Percentiles rank a stretch among this genome's conserved stretches.
These are phyloP conservation scores for Eimeria sp. DNA, from an alignment of 169 alveolate species.

Conservation along the genomic window DNA sequence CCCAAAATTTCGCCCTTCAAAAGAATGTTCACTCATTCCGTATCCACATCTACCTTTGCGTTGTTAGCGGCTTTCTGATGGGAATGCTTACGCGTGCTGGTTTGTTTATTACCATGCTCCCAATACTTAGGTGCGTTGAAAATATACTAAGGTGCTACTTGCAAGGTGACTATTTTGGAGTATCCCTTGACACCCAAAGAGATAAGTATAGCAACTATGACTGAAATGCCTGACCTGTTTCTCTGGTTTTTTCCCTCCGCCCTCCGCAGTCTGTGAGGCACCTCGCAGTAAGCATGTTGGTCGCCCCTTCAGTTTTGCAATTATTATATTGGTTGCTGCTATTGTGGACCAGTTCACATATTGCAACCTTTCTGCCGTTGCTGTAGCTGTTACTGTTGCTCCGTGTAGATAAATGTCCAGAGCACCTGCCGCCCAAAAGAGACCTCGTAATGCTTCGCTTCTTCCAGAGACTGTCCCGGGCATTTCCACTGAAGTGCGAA, in stretches of 20 bases:
- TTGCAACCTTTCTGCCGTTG: neutral
- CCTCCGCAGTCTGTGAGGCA: neutral
- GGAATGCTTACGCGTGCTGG: neutral
- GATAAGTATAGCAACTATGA: neutral
- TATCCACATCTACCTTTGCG: neutral
- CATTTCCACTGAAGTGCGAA: neutral
- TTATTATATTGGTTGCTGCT: neutral
- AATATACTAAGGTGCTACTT: neutral
- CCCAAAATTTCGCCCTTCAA: neutral
- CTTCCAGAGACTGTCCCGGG: neutral
- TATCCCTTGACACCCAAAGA: neutral
- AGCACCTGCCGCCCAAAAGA: neutral
- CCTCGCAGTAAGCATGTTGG: neutral
- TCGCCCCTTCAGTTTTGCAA: neutral
- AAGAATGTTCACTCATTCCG: neutral
- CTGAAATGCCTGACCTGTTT: neutral
- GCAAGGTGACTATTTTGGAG: neutral
- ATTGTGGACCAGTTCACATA: neutral
- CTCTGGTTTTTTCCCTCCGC: neutral
- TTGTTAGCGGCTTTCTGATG: neutral
- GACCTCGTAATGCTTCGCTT: neutral
- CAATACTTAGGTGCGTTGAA: neutral
- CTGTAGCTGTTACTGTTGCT: neutral
- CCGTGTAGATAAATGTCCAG: neutral
- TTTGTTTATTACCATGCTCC: neutral